Base-by-base conservation (phyloP, 441 rosid species). In the Pelargonium cotyledonis region DNA sequence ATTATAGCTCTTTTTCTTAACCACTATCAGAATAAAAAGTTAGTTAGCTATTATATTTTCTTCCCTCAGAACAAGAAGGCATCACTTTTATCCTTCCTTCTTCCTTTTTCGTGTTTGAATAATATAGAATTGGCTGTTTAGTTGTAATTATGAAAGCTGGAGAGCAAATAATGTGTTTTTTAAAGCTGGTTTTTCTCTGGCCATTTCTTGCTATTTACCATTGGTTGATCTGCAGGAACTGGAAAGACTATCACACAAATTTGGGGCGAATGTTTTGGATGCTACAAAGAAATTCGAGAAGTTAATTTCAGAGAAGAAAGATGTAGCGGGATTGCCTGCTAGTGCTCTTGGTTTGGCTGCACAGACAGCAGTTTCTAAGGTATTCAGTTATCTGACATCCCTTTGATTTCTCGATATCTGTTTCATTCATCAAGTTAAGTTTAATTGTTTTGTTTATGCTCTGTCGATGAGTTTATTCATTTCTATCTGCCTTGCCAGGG, bases 281-380 rank as follows among this genome's bases (percentile, higher is more conserved):
- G 89, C 97, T 70, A 93, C 97, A 75, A 93, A 90, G 80, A 86
- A 85, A 61, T 93, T 86, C 82, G 95, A 88, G 84, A 93, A 88
- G 77, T 71, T 89, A 67, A 83, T 93, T 44, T 83, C 84, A 0
- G 88, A 88, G 77, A 85, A 90, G 82, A 86, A 84, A 69, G 97
- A 88, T 67, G 80, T 93, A 47, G 94, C 89, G 40, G 98, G 87
- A 68, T 72, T 83, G 79, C 95, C 89, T 69, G 86, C 94, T 53
- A 82, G 89, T 23, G 86, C 96, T 76, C 91, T 90, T 75, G 96
- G 88, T 43, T 78, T 92, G 80, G 93, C 93, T 63, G 95, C 98
- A 47, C 96, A 92, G 74, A 83, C 88, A 60, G 96, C 96, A 41
- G 86, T 81, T 8, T 86, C 98, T 65, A 90, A 86, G 95, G 98